Percentiles rank a stretch among this genome's conserved stretches.
Conservation (phyloP, 345 rosid species). For the Eucalyptus dawsonii region DNA sequence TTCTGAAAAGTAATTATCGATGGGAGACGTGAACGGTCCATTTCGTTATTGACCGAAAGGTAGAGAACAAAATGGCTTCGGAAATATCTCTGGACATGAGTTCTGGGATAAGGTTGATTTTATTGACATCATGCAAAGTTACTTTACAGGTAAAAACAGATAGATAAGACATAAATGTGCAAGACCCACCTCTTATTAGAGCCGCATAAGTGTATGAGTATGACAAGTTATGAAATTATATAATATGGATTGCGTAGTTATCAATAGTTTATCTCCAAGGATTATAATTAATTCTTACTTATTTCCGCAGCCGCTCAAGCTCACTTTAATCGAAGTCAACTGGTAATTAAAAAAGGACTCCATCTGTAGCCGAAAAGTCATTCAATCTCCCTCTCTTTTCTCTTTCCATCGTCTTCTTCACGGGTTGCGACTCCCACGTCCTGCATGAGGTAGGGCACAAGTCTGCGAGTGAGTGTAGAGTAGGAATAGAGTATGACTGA, state of each 20-base stretch:
- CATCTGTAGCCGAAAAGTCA: background rate
- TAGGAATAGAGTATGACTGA: too few relatives aligned
- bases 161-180: background rate
- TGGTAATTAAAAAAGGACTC: background rate
- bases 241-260: background rate
- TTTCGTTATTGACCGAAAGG: background rate
- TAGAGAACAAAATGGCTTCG: background rate
- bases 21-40: background rate
- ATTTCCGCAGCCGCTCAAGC: background rate
- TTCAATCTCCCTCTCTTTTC: background rate
- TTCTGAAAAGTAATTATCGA: background rate
- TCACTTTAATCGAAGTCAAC: background rate
- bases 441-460: too few relatives aligned
- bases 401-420: background rate
- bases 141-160: background rate
- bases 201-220: background rate
- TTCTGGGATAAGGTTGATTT: background rate
- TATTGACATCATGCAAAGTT: background rate
- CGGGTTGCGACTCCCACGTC: too few relatives aligned
- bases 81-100: background rate
- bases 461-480: too few relatives aligned
- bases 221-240: background rate
- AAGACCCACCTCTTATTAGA: background rate
- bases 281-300: background rate
- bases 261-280: background rate